A percentile compares a stretch with the other conserved stretches of the same genome.
These are phyloP conservation scores for Cutaneotrichosporon dermatis DNA, from an alignment of 1,284 basidiomycete genomes.

Conservation along the genomic window DNA sequence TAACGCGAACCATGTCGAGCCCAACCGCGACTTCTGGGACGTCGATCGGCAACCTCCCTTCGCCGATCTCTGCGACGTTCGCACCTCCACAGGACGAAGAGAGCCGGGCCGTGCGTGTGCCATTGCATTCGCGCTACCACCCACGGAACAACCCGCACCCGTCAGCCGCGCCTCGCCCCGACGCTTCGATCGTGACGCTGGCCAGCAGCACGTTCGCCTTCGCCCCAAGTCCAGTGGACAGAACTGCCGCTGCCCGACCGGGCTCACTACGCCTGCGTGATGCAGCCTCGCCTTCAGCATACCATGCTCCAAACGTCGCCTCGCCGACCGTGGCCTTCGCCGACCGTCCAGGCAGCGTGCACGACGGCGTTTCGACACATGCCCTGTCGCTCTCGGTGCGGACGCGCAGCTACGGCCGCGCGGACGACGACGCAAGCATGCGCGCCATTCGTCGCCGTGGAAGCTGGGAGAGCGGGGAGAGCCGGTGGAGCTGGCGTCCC, in stretches of 20 bases:
- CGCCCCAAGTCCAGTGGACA: conserved; percentile 49
- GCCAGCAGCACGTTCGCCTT: conserved; percentile 84
- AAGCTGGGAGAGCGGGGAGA: conserved; percentile 40
- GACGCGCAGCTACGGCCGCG: conserved; percentile 10
- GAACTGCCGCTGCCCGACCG: conserved; percentile 4
- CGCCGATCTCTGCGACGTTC: conserved; percentile 16
- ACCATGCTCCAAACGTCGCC: conserved; percentile 3
- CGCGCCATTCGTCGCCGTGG: conserved; percentile 32
- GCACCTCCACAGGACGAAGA: not conserved
- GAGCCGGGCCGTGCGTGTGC: conserved; percentile 53
- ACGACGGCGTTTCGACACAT: conserved; percentile 17
- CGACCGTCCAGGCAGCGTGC: conserved; percentile 8
- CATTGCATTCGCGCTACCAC: conserved; percentile 82
- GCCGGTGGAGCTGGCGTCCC: conserved; percentile 35
- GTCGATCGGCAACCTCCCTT: not conserved
- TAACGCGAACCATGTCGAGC: conserved; percentile 8
- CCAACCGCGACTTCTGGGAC: conserved; percentile 6
- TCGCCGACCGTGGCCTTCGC: conserved; percentile 16
- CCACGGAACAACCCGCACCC: conserved; percentile 93
- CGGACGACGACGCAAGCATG: conserved; percentile 25
- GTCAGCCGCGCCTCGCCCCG: conserved; percentile 79
- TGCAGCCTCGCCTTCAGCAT: conserved; percentile 6
- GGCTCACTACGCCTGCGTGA: conserved; percentile 16
- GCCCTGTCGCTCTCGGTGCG: conserved; percentile 13
- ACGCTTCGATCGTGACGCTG: conserved; percentile 85